Evolutionary conservation across 768 basidiomycete genomes (phyloP), one percentile per base, ranked within the genome.

Genomic region (Chalciporus sphaerocephalus): DNA sequence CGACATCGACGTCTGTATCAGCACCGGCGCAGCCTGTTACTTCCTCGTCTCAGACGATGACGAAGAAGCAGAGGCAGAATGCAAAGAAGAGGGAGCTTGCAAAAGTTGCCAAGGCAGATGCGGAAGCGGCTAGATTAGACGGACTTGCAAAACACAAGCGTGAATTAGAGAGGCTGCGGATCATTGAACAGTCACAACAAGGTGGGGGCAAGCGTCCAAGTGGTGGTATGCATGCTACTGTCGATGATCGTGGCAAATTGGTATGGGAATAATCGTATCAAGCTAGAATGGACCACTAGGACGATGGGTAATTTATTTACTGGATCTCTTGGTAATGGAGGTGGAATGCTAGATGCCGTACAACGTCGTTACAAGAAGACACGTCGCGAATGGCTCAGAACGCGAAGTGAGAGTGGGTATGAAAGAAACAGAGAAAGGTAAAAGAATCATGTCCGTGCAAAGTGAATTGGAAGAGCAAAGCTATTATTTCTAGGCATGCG

Each of bases 51-150:
- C 77, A 76, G 48, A 53, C 72, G 1, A 59, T 76, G 47, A 84
- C 80, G 6, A 87, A 90, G 65, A 76, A 75, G 34, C 85, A 88
- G 59, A 76, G 83, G 25, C 73, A 90, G 58, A 87, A 87, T 52
- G 79, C 75, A 7, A 74, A 73, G 50, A 75, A 69, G 58, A 69
- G 74, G 5, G 84, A 85, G 36, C 73, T 75, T 0, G 58, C 70
- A 44, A 88, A 87, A 61, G 70, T 74, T 3, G 75, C 67, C 6
- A 83, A 79, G 54, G 75, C 70, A 0, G 79, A 75, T 1, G 69
- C 69, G 0, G 87, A 87, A 58, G 65, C 62, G 6, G 70, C 75
- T 36, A 69, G 81, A 28, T 58, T 75, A 32, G 71, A 74, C 5
- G 65, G 62, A 28, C 69, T 87, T 11, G 79, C 77, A 13, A 67